These are phyloP conservation scores for Melocanna baccifera DNA, from an alignment of 176 grass and related monocot species.

Conservation along the genomic window DNA sequence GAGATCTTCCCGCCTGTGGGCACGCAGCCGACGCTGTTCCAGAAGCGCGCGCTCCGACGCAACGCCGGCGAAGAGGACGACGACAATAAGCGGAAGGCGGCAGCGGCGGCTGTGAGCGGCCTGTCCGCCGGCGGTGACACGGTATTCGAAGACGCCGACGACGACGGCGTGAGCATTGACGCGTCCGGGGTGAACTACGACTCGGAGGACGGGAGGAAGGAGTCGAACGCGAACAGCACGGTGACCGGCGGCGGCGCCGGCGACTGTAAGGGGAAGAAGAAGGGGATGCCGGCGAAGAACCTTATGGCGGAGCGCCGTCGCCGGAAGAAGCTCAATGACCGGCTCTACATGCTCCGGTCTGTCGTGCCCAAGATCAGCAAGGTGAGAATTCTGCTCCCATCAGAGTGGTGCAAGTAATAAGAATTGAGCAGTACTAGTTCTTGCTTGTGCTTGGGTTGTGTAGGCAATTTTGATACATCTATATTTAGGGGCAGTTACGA, in stretches of 20 bases:
- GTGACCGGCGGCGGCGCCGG: conserved; percentile 46
- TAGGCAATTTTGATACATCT: neutral
- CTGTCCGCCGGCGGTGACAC: conserved; percentile 32
- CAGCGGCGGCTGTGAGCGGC: neutral
- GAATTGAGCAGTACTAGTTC: neutral
- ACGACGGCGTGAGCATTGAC: conserved; percentile 76
- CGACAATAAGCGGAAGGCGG: conserved; percentile 67
- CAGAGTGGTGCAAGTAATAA: neutral
- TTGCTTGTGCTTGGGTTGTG: neutral
- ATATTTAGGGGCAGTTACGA: neutral
- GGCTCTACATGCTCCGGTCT: conserved; percentile 97
- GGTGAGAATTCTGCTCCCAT: conserved; percentile 48
- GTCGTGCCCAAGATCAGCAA: conserved; percentile 99
- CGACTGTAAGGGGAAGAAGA: conserved; percentile 83
- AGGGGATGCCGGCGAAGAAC: conserved; percentile 96
- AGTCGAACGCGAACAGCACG: conserved; percentile 76
- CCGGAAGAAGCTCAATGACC: conserved; percentile 98
- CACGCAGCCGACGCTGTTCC: conserved; percentile 92
- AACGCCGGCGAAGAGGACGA: conserved; percentile 63
- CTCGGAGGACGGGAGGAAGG: conserved; percentile 72
- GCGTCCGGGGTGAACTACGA: conserved; percentile 87
- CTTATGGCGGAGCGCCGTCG: conserved; percentile 96
- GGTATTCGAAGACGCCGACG: conserved; percentile 52
- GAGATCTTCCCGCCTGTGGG: conserved; percentile 78
- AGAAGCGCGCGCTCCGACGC: conserved; percentile 88